Conservation (phyloP, 129 eudicot genomes). For the Daucus carota region DNA sequence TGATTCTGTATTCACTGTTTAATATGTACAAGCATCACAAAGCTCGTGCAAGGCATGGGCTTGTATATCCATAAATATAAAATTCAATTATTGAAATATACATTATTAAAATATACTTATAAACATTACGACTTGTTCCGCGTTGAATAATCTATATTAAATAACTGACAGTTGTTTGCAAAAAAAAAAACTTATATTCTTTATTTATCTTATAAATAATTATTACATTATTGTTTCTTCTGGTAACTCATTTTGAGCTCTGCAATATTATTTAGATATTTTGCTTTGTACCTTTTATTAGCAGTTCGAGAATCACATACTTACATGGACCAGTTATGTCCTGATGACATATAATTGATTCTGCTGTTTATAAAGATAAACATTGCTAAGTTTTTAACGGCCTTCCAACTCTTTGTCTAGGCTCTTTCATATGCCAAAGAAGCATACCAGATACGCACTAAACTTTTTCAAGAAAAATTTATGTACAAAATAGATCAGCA, state of each 20-base stretch:
- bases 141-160: not conserved
- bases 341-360: not conserved
- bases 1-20: not conserved
- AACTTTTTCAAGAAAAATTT: slow-evolving; percentile 56
- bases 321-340: not conserved
- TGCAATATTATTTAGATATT: not conserved
- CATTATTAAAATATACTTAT: too few species aligned
- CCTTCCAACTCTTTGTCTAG: slow-evolving; percentile 22
- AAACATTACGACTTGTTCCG: too few species aligned
- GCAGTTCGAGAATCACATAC: not conserved
- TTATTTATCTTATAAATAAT: not conserved
- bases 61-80: not conserved
- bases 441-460: slow-evolving; percentile 63
- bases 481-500: slow-evolving; percentile 43
- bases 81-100: not conserved
- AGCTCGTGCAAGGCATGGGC: not conserved
- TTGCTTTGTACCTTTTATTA: not conserved
- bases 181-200: not conserved
- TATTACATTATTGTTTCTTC: not conserved
- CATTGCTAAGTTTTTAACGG: not conserved
- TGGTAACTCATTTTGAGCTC: not conserved
- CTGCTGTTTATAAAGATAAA: not conserved
- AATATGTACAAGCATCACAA: not conserved
- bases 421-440: slow-evolving; percentile 86
- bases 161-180: not conserved